A percentile compares a stretch with the other conserved stretches of the same genome.
phyloP scores from a whole-genome alignment of 257 asterid genomes.

The Lithospermum erythrorhizon region DNA sequence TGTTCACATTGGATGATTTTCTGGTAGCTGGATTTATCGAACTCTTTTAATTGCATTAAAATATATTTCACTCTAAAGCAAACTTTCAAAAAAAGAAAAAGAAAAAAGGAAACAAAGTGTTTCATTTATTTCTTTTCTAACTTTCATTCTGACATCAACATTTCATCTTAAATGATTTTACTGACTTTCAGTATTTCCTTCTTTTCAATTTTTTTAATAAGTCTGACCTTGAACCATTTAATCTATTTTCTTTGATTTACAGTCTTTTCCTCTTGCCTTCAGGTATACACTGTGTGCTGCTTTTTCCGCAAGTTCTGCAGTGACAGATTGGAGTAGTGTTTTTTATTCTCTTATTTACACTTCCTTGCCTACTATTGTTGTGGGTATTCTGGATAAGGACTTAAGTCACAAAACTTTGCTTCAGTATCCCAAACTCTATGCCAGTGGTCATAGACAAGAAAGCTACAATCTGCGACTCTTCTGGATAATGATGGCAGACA shows the following conservation, averaged over 20 bases:
- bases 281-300: conserved; percentile 89
- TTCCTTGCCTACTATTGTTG: conserved; percentile 85
- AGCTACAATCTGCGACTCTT: conserved; percentile 81
- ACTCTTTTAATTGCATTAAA: conserved; percentile 1
- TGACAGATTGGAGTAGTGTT: conserved; percentile 97
- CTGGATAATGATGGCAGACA: conserved; percentile 93
- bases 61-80: conserved; percentile 6
- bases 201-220: too few species aligned
- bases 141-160: too few species aligned
- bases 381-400: conserved; percentile 92
- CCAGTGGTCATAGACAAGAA: conserved; percentile 88
- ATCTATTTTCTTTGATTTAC: not conserved
- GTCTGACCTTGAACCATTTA: too few species aligned
- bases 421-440: conserved; percentile 83
- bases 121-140: conserved; percentile 1
- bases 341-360: conserved; percentile 87
- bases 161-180: too few species aligned
- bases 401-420: conserved; percentile 75
- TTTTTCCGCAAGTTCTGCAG: conserved; percentile 87
- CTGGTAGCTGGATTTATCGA: conserved; percentile 37
- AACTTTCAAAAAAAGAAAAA: too few species aligned
- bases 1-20: too few species aligned
- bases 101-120: too few species aligned
- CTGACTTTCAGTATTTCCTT: too few species aligned
- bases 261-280: conserved; percentile 13